A percentile compares a stretch with the other conserved stretches of the same genome.
Evolutionary conservation across 305 asterid species (phyloP).

Genomic region (Andrographis paniculata): DNA sequence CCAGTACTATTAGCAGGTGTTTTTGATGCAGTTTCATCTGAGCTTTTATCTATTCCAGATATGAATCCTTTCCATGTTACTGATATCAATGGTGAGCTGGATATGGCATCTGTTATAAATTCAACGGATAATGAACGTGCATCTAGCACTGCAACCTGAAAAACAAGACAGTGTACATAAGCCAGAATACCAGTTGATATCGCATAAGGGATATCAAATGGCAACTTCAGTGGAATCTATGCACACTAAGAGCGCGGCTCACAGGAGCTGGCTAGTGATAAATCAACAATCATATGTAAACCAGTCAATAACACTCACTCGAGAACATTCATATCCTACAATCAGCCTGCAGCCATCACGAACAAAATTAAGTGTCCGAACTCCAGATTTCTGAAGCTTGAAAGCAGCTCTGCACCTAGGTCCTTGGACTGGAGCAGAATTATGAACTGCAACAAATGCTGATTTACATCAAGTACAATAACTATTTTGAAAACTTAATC

Average conservation of each 20-base stretch:
- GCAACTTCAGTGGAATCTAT: no score
- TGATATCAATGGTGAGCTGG: constrained; percentile 45
- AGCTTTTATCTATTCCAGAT: constrained; percentile 26
- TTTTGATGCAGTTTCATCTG: constrained; percentile 36
- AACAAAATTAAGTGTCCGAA: constrained; percentile 52
- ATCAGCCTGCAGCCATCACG: constrained; percentile 55
- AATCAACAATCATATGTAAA: constrained; percentile 14
- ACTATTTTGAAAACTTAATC: constrained; percentile 1
- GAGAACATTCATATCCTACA: constrained; percentile 66
- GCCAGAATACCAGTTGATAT: constrained; percentile 12
- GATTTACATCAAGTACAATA: constrained; percentile 18
- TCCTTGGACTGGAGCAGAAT: constrained; percentile 49
- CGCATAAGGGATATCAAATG: neutral
- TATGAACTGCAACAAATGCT: constrained; percentile 43
- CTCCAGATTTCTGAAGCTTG: constrained; percentile 46
- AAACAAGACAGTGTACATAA: constrained; percentile 21
- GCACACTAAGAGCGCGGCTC: constrained; percentile 9
- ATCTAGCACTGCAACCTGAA: constrained; percentile 83
- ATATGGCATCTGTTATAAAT: constrained; percentile 44
- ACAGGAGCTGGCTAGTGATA: constrained; percentile 7
- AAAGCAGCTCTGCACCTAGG: constrained; percentile 62
- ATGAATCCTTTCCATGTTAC: constrained; percentile 35
- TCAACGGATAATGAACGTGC: constrained; percentile 50
- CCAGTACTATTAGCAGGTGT: constrained; percentile 28
- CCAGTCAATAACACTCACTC: constrained; percentile 39